A percentile compares a stretch with the other conserved stretches of the same genome.
Conservation (phyloP, 441 rosid species). For the Pelargonium fulgidum region DNA sequence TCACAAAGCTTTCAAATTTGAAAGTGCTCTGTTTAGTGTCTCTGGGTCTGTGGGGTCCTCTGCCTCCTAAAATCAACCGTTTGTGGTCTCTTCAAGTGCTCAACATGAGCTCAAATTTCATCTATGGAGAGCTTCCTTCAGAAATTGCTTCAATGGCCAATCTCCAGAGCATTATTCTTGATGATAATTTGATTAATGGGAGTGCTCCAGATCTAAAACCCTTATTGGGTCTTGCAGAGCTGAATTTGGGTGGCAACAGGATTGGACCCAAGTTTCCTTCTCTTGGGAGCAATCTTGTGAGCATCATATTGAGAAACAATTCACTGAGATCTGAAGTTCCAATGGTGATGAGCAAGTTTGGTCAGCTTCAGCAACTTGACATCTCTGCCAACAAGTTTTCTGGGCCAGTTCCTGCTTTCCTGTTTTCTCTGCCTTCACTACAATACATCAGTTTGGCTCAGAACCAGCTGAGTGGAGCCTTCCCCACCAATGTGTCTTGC, state of each 20-base stretch:
- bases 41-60: slow-evolving; percentile 68
- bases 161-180: slow-evolving; percentile 50
- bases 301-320: slow-evolving; percentile 46
- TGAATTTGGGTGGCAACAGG: slow-evolving; percentile 48
- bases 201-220: slow-evolving; percentile 54
- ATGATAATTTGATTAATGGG: slow-evolving; percentile 55
- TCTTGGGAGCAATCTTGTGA: slow-evolving; percentile 37
- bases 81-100: slow-evolving; percentile 46
- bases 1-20: slow-evolving; percentile 59
- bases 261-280: slow-evolving; percentile 65
- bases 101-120: slow-evolving; percentile 71
- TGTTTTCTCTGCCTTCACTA: slow-evolving; percentile 58
- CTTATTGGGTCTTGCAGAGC: slow-evolving; percentile 39
- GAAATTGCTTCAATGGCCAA: slow-evolving; percentile 42
- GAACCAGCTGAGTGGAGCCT: slow-evolving; percentile 53
- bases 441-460: slow-evolving; percentile 42
- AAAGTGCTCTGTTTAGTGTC: slow-evolving; percentile 57
- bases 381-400: slow-evolving; percentile 48
- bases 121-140: slow-evolving; percentile 50
- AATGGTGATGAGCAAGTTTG: slow-evolving; percentile 30
- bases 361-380: slow-evolving; percentile 49
- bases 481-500: slow-evolving; percentile 47
- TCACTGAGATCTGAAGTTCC: slow-evolving; percentile 63
- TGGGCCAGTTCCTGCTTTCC: slow-evolving; percentile 53
- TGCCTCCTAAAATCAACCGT: slow-evolving; percentile 50